Percentiles rank a stretch among this genome's conserved stretches.
Evolutionary conservation across 2,329 filamentous ascomycete genomes (phyloP).

Genomic region (Exophiala sp.): DNA sequence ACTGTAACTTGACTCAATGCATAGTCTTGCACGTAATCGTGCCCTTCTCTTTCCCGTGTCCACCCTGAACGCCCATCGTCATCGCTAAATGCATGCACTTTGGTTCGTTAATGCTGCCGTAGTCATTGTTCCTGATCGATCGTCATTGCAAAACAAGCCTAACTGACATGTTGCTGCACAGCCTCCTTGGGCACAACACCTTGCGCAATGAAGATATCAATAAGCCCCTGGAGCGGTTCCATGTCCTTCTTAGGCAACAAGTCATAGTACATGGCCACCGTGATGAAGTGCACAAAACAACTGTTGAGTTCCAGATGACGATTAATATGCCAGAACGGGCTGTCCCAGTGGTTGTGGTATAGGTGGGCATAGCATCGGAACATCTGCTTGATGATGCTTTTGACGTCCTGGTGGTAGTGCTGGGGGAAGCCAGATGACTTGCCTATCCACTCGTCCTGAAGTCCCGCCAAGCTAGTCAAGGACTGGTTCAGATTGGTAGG

Average conservation of each 20-base stretch:
- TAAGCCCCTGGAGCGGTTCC: slow-evolving; percentile 91
- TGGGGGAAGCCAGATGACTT: slow-evolving; percentile 90
- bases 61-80: neutral
- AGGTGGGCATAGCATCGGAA: slow-evolving; percentile 97
- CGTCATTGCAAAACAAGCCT: neutral
- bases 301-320: slow-evolving; percentile 70
- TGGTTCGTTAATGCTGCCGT: neutral
- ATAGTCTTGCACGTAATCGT: neutral
- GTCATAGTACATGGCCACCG: slow-evolving; percentile 74
- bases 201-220: slow-evolving; percentile 87
- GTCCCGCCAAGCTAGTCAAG: slow-evolving; percentile 60
- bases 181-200: slow-evolving; percentile 76
- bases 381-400: slow-evolving; percentile 95
- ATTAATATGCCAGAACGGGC: slow-evolving; percentile 80
- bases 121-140: neutral
- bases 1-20: too few relatives aligned
- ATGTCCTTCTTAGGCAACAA: slow-evolving; percentile 86
- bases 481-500: slow-evolving; percentile 50
- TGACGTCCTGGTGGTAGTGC: slow-evolving; percentile 84
- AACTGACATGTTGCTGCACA: slow-evolving; percentile 24
- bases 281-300: slow-evolving; percentile 80
- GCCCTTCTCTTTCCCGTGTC: neutral
- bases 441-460: slow-evolving; percentile 74
- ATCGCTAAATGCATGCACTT: slow-evolving; percentile 5
- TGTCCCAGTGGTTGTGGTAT: slow-evolving; percentile 91